Evolutionary conservation across 176 grass and related monocot genomes (phyloP), one percentile per base, ranked within the genome.

Genomic region (Lolium multiflorum): DNA sequence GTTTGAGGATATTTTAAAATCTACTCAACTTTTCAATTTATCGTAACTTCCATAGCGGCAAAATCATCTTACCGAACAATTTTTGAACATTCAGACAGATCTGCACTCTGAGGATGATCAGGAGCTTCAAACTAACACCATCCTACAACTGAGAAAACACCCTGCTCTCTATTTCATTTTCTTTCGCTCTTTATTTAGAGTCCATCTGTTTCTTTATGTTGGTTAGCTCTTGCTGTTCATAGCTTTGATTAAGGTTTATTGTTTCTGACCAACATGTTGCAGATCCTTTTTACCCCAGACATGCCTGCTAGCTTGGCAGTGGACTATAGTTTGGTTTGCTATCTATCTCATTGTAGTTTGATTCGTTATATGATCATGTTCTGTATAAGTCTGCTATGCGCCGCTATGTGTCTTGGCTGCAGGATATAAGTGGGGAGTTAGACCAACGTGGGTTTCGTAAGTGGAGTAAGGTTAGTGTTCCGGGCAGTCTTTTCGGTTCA

Each of bases 11-110:
- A 9, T 59, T 41, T 41, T 41, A 41, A 41, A 41, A 41, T 24
- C 10, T 24, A 6, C 60, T 41, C 39, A 41, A 41, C 9, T 17
- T 65, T 9, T 18, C 5, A 59, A 59, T 43, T 81, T 8, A 54
- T 59, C 9, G 7, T 71, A 7, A 41, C 6, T 50, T 47, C 6
- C 39, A 41, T 41, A 41, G 39, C 39, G 39, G 4, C 6, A 41
- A 41, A 21, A 25, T 26, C 9, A 20, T 60, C 9, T 83, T 43
- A 70, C 3, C 3, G 52, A 62, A 26, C 16, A 43, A 25, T 49
- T 49, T 47, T 80, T 80, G 48, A 22, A 63, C 39, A 41, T 51
- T 51, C 4, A 9, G 44, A 26, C 77, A 77, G 5, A 77, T 85
- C 18, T 54, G 13, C 3, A 64, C 31, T 12, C 6, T 46, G 14